These are phyloP conservation scores for Remersonia thermophila DNA, from an alignment of 2,329 filamentous ascomycete genomes.

Conservation along the genomic window DNA sequence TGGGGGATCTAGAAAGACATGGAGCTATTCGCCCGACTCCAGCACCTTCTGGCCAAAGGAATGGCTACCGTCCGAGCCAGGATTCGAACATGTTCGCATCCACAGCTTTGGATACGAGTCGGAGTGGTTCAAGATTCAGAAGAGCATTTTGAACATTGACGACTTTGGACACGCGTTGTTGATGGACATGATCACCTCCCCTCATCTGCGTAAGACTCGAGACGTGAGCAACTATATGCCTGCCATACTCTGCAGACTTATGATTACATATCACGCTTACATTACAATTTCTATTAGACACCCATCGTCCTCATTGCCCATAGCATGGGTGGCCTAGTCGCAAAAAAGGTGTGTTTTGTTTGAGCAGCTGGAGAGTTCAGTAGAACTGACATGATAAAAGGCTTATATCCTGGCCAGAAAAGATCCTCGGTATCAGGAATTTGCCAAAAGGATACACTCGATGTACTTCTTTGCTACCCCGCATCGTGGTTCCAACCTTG, in stretches of 20 bases:
- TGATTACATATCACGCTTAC: too few relatives aligned
- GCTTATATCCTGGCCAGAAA: not conserved
- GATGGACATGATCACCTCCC: conserved; percentile 12
- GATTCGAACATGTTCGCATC: conserved; percentile 18
- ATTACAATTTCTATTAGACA: too few relatives aligned
- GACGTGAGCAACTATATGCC: not conserved
- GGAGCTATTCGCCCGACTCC: conserved; percentile 23
- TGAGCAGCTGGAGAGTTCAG: too few relatives aligned
- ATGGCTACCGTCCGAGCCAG: conserved; percentile 22
- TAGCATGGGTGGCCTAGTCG: conserved; percentile 14
- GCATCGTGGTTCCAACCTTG: not conserved
- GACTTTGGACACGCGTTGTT: conserved; percentile 13
- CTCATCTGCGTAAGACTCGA: conserved; percentile 4
- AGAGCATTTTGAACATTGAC: conserved; percentile 8
- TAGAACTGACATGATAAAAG: not conserved
- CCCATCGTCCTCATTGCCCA: conserved; percentile 11
- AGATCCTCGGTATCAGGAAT: not conserved
- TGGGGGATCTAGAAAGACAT: conserved; percentile 28
- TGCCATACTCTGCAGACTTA: too few relatives aligned
- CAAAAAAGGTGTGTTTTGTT: conserved; percentile 7
- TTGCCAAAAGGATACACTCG: not conserved
- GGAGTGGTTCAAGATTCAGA: conserved; percentile 1
- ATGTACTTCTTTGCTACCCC: not conserved
- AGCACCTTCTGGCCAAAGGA: conserved; percentile 27
- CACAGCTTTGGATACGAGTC: conserved; percentile 20